Base-by-base conservation (phyloP, 1,284 basidiomycete species). In the Ustanciosporium gigantosporum region DNA sequence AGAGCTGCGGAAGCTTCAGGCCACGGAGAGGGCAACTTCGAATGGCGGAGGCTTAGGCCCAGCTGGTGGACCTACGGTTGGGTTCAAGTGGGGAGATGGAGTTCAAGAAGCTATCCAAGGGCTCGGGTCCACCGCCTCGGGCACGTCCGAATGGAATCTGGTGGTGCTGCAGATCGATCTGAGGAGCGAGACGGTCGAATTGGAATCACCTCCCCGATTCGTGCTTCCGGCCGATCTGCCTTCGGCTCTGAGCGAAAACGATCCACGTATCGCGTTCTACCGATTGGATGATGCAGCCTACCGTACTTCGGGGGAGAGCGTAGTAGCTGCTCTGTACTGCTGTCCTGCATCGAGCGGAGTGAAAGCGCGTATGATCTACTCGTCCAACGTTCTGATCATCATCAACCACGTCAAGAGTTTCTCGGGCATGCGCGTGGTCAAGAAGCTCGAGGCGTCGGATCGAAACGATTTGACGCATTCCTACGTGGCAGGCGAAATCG, bases 321-420 rank as follows among this genome's bases (percentile, higher is more conserved):
- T 62, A 4, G 56, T 72, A 11, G 66, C 64, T 7, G 59, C 68
- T 55, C 66, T 72, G 36, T 72, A 72, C 47, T 62, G 56, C 53
- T 72, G 70, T 32, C 70, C 70, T 3, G 42, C 51, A 1, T 46
- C 46, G 11, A 70, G 61, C 35, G 55, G 64, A 15, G 57, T 72
- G 37, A 64, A 66, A 35, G 44, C 58, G 23, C 40, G 65, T 22
- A 72, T 72, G 70, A 46, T 72, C 31, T 72, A 72, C 39, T 62
- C 60, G 36, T 48, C 46, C 48, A 70, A 70, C 36, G 51, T 71
- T 25, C 40, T 68, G 3, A 51, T 48, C 35, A 53, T 55, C 15
- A 27, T 60, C 8, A 59, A 65, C 40, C 57, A 59, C 27, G 66
- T 68, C 24, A 66, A 57, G 31, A 24, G 36, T n/a, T 57, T 68